These are phyloP conservation scores for Pleurotus giganteus DNA, from an alignment of 768 basidiomycete genomes.

Conservation along the genomic window DNA sequence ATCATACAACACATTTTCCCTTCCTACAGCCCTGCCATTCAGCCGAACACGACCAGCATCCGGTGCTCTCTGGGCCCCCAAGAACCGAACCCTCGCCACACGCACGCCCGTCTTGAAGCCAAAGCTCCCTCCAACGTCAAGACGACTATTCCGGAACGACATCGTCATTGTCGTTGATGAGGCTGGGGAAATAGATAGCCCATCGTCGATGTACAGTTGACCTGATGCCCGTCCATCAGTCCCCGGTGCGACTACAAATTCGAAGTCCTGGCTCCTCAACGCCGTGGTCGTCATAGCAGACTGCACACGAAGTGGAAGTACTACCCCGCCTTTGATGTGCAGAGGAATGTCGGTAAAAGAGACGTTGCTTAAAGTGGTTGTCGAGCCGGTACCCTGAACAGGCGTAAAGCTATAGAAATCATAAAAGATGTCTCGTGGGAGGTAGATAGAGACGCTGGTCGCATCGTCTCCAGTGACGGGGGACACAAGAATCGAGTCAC, in stretches of 20 bases:
- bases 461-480: constrained; percentile 63
- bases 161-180: constrained; percentile 32
- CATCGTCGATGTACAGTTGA: constrained; percentile 62
- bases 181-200: constrained; percentile 45
- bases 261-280: constrained; percentile 54
- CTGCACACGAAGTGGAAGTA: constrained; percentile 55
- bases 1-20: constrained; percentile 31
- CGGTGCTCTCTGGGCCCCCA: constrained; percentile 31
- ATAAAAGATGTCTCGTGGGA: constrained; percentile 65
- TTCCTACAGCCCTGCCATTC: constrained; percentile 24
- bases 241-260: constrained; percentile 61
- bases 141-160: constrained; percentile 24
- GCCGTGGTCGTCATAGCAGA: constrained; percentile 61
- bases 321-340: constrained; percentile 56
- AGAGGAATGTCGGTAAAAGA: constrained; percentile 59
- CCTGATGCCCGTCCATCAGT: constrained; percentile 50
- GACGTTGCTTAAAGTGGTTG: constrained; percentile 43
- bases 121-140: constrained; percentile 36
- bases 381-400: constrained; percentile 44
- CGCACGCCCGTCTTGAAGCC: constrained; percentile 36
- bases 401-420: constrained; percentile 53
- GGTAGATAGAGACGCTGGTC: constrained; percentile 58
- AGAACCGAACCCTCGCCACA: constrained; percentile 33
- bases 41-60: constrained; percentile 20
- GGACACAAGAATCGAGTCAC: constrained; percentile 63